These are phyloP conservation scores for Spizellomyces punctatus DNA, from an alignment of 192 early-diverging fungal species.

Conservation along the genomic window DNA sequence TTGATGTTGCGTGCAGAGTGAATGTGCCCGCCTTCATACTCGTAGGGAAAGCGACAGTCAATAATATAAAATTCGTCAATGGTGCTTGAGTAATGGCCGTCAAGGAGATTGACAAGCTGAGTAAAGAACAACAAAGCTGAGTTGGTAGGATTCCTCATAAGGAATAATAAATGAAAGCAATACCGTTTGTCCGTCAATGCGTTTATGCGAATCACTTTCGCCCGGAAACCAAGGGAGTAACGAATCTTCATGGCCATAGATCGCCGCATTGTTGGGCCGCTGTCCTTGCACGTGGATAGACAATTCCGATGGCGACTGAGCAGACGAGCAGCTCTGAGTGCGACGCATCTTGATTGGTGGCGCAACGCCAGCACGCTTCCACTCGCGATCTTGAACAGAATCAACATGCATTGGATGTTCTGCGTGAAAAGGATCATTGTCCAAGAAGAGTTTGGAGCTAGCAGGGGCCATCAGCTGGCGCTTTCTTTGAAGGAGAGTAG, in stretches of 20 bases:
- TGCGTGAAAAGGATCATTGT: too few relatives aligned
- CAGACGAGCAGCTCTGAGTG: slow-evolving; percentile 15
- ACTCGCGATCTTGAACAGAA: not conserved
- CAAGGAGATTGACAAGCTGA: slow-evolving; percentile 65
- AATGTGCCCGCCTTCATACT: slow-evolving; percentile 86
- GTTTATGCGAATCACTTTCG: slow-evolving; percentile 23
- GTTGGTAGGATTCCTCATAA: not conserved
- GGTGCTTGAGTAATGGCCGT: slow-evolving; percentile 59
- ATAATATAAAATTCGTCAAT: slow-evolving; percentile 71
- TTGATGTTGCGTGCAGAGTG: slow-evolving; percentile 71
- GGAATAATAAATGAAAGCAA: not conserved
- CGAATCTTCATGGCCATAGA: slow-evolving; percentile 1
- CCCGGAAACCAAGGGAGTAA: slow-evolving; percentile 17
- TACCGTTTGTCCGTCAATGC: slow-evolving; percentile 35
- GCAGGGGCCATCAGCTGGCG: not conserved
- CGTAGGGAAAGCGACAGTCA: slow-evolving; percentile 87
- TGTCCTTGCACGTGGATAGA: not conserved
- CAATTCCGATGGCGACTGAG: not conserved
- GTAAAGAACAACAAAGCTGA: not conserved
- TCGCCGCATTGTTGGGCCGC: not conserved
- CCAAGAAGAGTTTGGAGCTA: not conserved
- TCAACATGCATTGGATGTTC: too few relatives aligned
- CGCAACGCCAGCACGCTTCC: not conserved
- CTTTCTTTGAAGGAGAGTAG: slow-evolving; percentile 10
- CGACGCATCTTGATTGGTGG: slow-evolving; percentile 26